A percentile compares a stretch with the other conserved stretches of the same genome.
Evolutionary conservation across 192 early-diverging fungal genomes (phyloP).

Genomic region (Oehlia diaphana): DNA sequence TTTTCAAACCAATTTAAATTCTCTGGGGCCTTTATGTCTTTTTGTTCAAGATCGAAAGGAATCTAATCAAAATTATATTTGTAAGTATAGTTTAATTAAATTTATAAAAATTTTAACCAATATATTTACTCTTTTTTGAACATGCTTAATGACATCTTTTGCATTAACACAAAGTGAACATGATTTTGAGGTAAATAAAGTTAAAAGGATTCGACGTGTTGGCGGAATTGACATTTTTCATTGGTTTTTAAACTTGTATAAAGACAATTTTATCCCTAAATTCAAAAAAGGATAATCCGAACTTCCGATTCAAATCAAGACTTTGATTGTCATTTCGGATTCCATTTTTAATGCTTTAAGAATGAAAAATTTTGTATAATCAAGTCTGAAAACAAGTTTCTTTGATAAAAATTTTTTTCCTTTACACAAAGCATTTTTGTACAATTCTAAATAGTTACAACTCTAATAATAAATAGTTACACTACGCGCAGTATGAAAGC

Average conservation of each 20-base stretch:
- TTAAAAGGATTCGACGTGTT: slow-evolving; percentile 3
- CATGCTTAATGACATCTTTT: background rate
- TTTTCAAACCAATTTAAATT: slow-evolving; percentile 28
- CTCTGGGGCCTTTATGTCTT: slow-evolving; percentile 13
- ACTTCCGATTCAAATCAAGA: too few species aligned
- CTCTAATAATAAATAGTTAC: background rate
- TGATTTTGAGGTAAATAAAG: slow-evolving; percentile 6
- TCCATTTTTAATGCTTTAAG: background rate
- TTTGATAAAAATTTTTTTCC: background rate
- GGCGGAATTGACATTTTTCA: background rate
- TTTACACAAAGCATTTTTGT: too few species aligned
- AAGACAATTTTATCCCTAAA: too few species aligned
- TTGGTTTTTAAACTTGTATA: background rate
- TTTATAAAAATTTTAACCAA: background rate
- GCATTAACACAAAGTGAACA: slow-evolving; percentile 12
- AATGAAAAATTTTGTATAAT: background rate
- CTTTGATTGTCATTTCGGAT: background rate
- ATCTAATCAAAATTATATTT: background rate
- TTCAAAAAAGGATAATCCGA: too few species aligned
- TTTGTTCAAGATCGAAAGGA: slow-evolving; percentile 21
- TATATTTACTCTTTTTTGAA: background rate
- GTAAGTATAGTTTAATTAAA: background rate
- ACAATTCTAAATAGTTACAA: too few species aligned
- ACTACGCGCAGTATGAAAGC: background rate
- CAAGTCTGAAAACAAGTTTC: background rate